These are phyloP conservation scores for Calonectria hongkongensis DNA, from an alignment of 2,329 filamentous ascomycete species.

Conservation along the genomic window DNA sequence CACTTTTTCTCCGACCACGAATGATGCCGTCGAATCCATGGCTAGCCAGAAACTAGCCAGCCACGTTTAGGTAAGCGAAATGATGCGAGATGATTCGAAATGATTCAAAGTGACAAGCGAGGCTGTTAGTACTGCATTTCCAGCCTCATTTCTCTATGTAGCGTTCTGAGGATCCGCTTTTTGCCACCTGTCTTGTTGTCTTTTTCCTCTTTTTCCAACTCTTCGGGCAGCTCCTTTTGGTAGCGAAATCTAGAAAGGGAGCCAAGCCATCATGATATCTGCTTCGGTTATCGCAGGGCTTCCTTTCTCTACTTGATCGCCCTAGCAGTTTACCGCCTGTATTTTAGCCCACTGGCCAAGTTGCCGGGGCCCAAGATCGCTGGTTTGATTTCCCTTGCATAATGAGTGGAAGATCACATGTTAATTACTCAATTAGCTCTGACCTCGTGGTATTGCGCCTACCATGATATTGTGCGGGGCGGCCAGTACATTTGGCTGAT, in stretches of 20 bases:
- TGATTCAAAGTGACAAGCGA: background rate
- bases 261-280: background rate
- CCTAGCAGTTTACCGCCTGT: constrained; percentile 46
- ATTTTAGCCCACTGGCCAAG: constrained; percentile 45
- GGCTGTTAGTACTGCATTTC: background rate
- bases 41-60: background rate
- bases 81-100: background rate
- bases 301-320: background rate
- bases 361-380: constrained; percentile 53
- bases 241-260: background rate
- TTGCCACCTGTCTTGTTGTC: background rate
- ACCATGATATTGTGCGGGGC: constrained; percentile 42
- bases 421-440: constrained; percentile 26
- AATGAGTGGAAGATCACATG: no score
- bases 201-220: background rate
- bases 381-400: constrained; percentile 25
- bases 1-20: no score
- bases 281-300: background rate
- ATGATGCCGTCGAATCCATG: no score
- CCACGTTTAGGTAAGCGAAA: background rate
- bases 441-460: constrained; percentile 42
- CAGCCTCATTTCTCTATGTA: background rate
- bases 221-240: no score
- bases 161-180: background rate
- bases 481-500: constrained; percentile 46